A percentile compares a stretch with the other conserved stretches of the same genome.
These are phyloP conservation scores for Globisporangium cederbergense DNA, from an alignment of 352 stramenopile species.

Conservation along the genomic window DNA sequence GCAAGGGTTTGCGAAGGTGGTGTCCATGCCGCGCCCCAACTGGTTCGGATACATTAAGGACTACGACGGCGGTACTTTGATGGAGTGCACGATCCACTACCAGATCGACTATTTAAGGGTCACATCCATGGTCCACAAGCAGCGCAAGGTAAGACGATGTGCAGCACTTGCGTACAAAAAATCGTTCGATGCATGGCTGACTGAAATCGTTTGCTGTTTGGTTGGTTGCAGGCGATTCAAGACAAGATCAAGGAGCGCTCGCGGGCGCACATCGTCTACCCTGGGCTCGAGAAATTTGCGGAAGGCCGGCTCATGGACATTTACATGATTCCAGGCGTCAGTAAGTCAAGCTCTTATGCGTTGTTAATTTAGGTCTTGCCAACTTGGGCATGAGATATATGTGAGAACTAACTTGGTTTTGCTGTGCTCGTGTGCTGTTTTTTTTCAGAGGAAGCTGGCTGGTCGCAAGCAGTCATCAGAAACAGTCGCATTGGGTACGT, in stretches of 20 bases:
- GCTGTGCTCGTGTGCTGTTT: slow-evolving; percentile 6
- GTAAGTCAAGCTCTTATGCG: slow-evolving; percentile 39
- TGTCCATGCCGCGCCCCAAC: slow-evolving; percentile 79
- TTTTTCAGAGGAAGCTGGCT: slow-evolving; percentile 75
- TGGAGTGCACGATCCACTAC: slow-evolving; percentile 99
- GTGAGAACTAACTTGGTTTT: slow-evolving; percentile 1
- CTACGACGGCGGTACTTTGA: slow-evolving; percentile 99
- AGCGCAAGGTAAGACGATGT: slow-evolving; percentile 84
- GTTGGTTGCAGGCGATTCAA: slow-evolving; percentile 58
- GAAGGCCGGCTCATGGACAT: slow-evolving; percentile 84
- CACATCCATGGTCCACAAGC: slow-evolving; percentile 92
- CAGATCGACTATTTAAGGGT: slow-evolving; percentile 97
- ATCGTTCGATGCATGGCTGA: slow-evolving; percentile 22
- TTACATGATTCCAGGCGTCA: slow-evolving; percentile 83
- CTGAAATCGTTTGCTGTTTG: neutral
- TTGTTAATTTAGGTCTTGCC: neutral
- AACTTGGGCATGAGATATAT: neutral
- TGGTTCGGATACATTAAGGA: slow-evolving; percentile 99
- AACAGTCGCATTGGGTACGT: slow-evolving; percentile 82
- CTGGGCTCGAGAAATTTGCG: slow-evolving; percentile 65
- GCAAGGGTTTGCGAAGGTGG: slow-evolving; percentile 90
- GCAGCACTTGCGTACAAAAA: neutral
- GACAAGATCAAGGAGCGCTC: slow-evolving; percentile 81
- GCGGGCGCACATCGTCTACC: slow-evolving; percentile 67
- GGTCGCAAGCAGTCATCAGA: slow-evolving; percentile 79